Evolutionary conservation across 2,329 filamentous ascomycete genomes (phyloP).

Genomic region (Claviceps sp.): DNA sequence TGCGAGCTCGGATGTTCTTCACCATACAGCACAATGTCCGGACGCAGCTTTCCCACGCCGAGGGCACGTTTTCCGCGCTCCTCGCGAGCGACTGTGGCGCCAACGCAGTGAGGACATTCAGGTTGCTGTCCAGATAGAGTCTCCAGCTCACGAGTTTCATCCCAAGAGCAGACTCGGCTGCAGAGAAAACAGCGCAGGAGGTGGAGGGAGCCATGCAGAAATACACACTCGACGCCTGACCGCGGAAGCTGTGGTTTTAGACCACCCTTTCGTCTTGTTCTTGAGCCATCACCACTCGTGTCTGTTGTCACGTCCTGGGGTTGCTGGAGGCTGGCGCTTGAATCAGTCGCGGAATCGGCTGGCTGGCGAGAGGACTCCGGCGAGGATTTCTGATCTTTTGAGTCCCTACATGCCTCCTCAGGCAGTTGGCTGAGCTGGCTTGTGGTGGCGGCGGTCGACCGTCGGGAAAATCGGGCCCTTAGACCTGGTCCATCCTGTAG

Average conservation of each 20-base stretch:
- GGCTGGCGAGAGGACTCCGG: neutral
- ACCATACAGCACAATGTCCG: slow-evolving; percentile 62
- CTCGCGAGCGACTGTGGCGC: slow-evolving; percentile 47
- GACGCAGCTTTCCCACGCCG: slow-evolving; percentile 53
- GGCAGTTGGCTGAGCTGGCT: slow-evolving; percentile 25
- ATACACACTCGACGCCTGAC: slow-evolving; percentile 51
- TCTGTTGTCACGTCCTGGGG: neutral
- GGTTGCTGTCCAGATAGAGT: slow-evolving; percentile 53
- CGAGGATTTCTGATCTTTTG: slow-evolving; percentile 4
- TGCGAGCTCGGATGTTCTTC: slow-evolving; percentile 59
- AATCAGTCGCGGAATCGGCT: too few species aligned
- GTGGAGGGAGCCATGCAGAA: slow-evolving; percentile 56
- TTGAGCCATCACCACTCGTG: too few species aligned
- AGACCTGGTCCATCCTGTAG: slow-evolving; percentile 48
- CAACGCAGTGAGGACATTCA: slow-evolving; percentile 51
- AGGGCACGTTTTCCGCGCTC: slow-evolving; percentile 54
- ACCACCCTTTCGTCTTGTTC: too few species aligned
- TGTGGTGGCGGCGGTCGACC: slow-evolving; percentile 21
- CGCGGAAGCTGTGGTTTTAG: slow-evolving; percentile 16
- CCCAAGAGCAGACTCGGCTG: slow-evolving; percentile 44
- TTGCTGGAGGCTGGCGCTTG: too few species aligned
- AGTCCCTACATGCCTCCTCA: slow-evolving; percentile 15
- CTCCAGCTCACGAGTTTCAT: slow-evolving; percentile 40
- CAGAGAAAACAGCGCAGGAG: slow-evolving; percentile 51
- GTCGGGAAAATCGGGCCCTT: slow-evolving; percentile 44